phyloP scores from a whole-genome alignment of 1,139 yeast species.

The Suhomyces coccinellae region DNA sequence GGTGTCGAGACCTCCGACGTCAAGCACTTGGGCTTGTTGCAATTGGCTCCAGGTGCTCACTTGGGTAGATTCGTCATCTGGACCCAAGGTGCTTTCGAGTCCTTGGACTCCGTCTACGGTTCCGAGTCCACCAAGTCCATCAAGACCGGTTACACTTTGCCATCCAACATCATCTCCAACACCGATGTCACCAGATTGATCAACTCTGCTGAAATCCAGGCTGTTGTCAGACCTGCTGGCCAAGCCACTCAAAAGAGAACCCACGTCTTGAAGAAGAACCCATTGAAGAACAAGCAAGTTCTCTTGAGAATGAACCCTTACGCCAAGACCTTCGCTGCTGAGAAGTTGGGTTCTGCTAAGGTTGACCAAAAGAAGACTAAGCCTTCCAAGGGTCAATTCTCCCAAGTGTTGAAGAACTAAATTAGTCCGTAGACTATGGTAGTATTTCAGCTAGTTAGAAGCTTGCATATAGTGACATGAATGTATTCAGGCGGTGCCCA shows the following conservation, averaged over 20 bases:
- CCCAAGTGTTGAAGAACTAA: conserved; percentile 61
- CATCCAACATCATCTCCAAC: conserved; percentile 91
- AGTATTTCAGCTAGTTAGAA: no score
- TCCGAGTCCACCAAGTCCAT: conserved; percentile 81
- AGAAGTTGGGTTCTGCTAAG: conserved; percentile 87
- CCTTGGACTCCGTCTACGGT: conserved; percentile 97
- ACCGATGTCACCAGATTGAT: conserved; percentile 95
- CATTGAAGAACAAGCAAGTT: conserved; percentile 99
- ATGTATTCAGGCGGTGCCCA: no score
- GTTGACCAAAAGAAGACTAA: conserved; percentile 60
- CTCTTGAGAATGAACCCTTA: conserved; percentile 98
- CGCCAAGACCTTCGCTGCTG: conserved; percentile 95
- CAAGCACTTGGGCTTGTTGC: conserved; percentile 90
- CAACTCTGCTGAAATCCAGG: conserved; percentile 99
- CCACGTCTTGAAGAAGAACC: conserved; percentile 98
- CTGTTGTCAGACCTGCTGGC: conserved; percentile 96
- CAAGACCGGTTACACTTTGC: conserved; percentile 90
- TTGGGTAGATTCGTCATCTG: conserved; percentile 99
- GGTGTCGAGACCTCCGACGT: conserved; percentile 99
- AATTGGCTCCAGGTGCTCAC: conserved; percentile 99
- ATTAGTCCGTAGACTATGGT: conserved; percentile 2
- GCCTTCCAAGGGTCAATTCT: conserved; percentile 75
- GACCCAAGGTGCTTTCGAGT: conserved; percentile 98
- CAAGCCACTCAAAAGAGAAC: conserved; percentile 91
- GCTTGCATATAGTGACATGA: no score